Base-by-base conservation (phyloP, 1,284 basidiomycete species). In the Neotropicomus parvogracilis region DNA sequence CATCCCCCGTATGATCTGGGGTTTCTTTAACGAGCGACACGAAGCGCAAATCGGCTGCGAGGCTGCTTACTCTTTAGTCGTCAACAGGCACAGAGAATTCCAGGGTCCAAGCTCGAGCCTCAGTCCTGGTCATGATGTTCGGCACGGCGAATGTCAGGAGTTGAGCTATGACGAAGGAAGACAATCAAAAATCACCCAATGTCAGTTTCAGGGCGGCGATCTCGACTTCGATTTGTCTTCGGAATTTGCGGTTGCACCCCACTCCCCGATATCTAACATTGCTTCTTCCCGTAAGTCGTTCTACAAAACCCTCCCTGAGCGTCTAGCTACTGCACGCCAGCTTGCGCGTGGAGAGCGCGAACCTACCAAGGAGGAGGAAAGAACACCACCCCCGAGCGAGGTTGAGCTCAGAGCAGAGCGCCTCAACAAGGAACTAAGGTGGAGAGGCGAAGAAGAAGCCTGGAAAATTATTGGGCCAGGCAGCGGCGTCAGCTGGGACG, bases 21-120 rank as follows among this genome's bases (percentile, higher is more conserved):
- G 87, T 58, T 95, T 92, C 70, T 98, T 97, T 75, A 94, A 93
- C 62, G 85, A 90, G 64, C 83, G 92, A n/a, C 70, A 82, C 46
- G 83, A 87, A 57, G 91, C 91, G 7, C 77, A 71, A 4, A 70
- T 79, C 16, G 95, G 95, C 33, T 88, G 88, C 14, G 85, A 97
- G 56, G 86, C 87, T 9, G 94, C 85, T 0, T 85, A 91, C 60
- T 74, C 75, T 21, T 74, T 98, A 46, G 79, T 95, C 52, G 75
- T 80, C 64, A 76, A 75, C 19, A 62, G 74, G 36, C 81, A 80
- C 1, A 81, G 91, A 20, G 82, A 85, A 2, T 78, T 97, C 51
- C 64, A 71, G 19, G 74, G 68, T 21, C 73, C 77, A 20, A 58
- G 64, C 8, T 48, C 46, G 14, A 44, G 60, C 13, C 54, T 64